Conservation (phyloP, 2,329 filamentous ascomycete genomes). For the Didymella exigua region DNA sequence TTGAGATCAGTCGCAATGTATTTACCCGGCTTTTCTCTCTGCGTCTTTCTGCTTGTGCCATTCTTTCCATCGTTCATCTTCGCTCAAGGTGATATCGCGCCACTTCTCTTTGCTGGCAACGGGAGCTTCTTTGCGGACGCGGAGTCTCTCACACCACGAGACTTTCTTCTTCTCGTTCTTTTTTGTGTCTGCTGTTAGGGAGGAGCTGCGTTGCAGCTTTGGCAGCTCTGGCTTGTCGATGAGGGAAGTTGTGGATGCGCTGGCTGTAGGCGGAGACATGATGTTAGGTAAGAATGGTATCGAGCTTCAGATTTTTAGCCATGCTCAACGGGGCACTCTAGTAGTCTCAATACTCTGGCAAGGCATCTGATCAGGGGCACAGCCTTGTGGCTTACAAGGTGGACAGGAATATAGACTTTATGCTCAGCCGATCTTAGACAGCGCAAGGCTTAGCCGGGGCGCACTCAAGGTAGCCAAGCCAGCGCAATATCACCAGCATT, state of each 20-base stretch:
- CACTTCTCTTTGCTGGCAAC: constrained; percentile 28
- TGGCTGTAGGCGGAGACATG: constrained; percentile 1
- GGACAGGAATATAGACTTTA: not conserved
- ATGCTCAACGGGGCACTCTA: no score
- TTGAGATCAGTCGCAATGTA: not conserved
- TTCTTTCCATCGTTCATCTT: constrained; percentile 35
- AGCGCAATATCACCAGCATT: not conserved
- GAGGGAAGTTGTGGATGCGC: constrained; percentile 4
- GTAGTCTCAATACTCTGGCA: no score
- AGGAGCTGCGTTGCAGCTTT: constrained; percentile 7
- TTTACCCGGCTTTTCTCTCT: constrained; percentile 24
- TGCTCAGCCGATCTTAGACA: constrained; percentile 1
- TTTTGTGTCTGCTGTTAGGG: not conserved
- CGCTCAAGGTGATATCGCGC: constrained; percentile 29
- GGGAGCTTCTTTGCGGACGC: not conserved
- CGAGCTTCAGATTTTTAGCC: no score
- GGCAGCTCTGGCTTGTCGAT: not conserved
- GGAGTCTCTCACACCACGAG: constrained; percentile 20
- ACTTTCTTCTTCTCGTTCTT: not conserved
- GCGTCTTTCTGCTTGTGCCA: constrained; percentile 36
- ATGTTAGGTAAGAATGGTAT: not conserved
- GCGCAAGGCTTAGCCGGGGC: constrained; percentile 4
- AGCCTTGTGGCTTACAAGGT: constrained; percentile 1
- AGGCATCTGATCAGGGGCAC: not conserved
- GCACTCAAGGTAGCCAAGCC: not conserved